Percentiles rank a stretch among this genome's conserved stretches.
Evolutionary conservation across 2,329 filamentous ascomycete species (phyloP).

Genomic region (Cadophora malorum): DNA sequence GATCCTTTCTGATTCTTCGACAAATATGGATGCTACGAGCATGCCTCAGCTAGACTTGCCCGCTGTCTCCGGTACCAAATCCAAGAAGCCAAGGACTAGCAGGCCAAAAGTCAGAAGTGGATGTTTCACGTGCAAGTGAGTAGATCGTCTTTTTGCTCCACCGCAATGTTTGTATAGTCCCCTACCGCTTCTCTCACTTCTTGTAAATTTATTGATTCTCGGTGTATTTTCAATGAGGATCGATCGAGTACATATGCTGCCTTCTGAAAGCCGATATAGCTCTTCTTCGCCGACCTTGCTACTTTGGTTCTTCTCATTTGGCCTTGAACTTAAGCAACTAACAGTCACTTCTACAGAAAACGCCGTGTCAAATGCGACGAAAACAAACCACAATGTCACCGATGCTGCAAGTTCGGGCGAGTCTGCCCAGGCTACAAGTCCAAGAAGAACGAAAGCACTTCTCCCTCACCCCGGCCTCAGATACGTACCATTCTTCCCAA

Average conservation of each 20-base stretch:
- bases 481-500: background rate
- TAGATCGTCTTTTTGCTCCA: no score
- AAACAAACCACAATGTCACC: conserved; percentile 12
- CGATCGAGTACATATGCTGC: no score
- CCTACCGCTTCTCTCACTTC: no score
- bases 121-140: background rate
- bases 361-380: conserved; percentile 21
- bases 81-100: background rate
- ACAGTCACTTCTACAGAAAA: background rate
- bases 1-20: background rate
- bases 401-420: conserved; percentile 18
- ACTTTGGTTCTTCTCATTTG: no score
- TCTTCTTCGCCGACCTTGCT: no score
- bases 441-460: background rate
- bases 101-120: background rate
- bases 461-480: background rate
- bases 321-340: no score
- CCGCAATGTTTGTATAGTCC: no score
- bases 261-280: no score
- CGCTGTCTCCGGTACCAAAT: background rate
- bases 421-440: conserved; percentile 10
- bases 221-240: no score
- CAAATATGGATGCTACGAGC: background rate
- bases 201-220: no score
- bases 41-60: background rate